Conservation (phyloP, 2,329 filamentous ascomycete genomes). For the Colletotrichum gloeosporioides region DNA sequence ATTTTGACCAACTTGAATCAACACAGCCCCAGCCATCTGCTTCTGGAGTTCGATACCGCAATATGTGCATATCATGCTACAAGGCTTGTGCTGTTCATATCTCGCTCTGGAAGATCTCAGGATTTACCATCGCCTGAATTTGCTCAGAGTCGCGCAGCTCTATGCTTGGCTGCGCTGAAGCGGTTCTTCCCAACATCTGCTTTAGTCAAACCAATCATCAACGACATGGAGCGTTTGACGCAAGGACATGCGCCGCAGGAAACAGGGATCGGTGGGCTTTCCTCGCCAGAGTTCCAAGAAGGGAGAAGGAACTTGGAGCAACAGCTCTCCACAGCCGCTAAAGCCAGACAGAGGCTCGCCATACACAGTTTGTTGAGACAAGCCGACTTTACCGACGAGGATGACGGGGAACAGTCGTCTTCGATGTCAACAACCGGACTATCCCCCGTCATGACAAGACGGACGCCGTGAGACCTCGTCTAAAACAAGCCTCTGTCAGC, state of each 20-base stretch:
- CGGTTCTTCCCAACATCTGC: slow-evolving; percentile 30
- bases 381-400: slow-evolving; percentile 29
- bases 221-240: slow-evolving; percentile 25
- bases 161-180: slow-evolving; percentile 29
- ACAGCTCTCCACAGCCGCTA: slow-evolving; percentile 25
- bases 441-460: neutral
- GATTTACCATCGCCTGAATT: slow-evolving; percentile 26
- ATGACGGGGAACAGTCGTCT: slow-evolving; percentile 22
- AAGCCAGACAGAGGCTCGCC: slow-evolving; percentile 27
- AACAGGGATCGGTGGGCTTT: slow-evolving; percentile 23
- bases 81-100: slow-evolving; percentile 36
- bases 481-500: neutral
- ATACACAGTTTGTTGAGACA: slow-evolving; percentile 33
- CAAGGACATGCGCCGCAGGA: neutral
- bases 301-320: neutral
- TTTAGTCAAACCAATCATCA: slow-evolving; percentile 30
- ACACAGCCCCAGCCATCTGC: slow-evolving; percentile 25
- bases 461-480: neutral
- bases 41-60: slow-evolving; percentile 45
- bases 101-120: slow-evolving; percentile 19
- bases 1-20: slow-evolving; percentile 34
- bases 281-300: slow-evolving; percentile 1
- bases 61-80: slow-evolving; percentile 48
- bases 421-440: neutral
- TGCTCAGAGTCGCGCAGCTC: slow-evolving; percentile 28